Evolutionary conservation across 2,329 filamentous ascomycete genomes (phyloP).

Genomic region (Verticillium isaacii): DNA sequence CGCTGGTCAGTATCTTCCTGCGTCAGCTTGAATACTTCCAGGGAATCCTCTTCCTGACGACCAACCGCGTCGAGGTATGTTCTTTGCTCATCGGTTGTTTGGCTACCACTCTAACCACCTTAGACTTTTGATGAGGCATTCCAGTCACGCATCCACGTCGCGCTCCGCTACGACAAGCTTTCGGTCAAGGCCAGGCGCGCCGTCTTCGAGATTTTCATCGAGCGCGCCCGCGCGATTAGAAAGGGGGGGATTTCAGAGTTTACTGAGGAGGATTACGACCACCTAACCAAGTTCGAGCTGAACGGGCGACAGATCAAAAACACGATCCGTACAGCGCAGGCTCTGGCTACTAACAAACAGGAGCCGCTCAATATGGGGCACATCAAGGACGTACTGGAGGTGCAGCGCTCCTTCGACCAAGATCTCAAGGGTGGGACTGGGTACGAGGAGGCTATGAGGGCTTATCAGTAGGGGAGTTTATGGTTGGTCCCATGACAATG

Average conservation of each 20-base stretch:
- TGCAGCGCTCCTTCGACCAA: conserved; percentile 75
- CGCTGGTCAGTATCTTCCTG: conserved; percentile 66
- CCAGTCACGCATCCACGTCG: conserved; percentile 82
- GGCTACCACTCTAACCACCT: conserved; percentile 36
- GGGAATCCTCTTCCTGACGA: conserved; percentile 46
- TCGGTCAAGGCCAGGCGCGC: conserved; percentile 66
- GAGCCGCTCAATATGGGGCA: conserved; percentile 66
- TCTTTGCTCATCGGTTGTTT: not conserved
- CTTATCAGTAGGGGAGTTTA: conserved; percentile 51
- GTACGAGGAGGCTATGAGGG: conserved; percentile 79
- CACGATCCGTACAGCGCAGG: conserved; percentile 76
- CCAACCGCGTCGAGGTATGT: conserved; percentile 36
- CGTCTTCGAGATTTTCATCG: conserved; percentile 73
- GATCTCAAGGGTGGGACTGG: conserved; percentile 78
- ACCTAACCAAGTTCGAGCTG: conserved; percentile 60
- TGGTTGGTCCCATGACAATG: too few species aligned
- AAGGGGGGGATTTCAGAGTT: not conserved
- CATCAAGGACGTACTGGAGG: conserved; percentile 77
- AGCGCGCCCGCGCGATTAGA: not conserved
- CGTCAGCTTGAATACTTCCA: conserved; percentile 46
- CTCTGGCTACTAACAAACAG: conserved; percentile 71
- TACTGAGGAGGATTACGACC: conserved; percentile 49
- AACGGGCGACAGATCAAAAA: conserved; percentile 78
- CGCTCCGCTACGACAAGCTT: conserved; percentile 73
- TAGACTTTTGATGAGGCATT: conserved; percentile 37